These are phyloP conservation scores for Pilatotrama ljubarskyi DNA, from an alignment of 768 basidiomycete species.

Conservation along the genomic window DNA sequence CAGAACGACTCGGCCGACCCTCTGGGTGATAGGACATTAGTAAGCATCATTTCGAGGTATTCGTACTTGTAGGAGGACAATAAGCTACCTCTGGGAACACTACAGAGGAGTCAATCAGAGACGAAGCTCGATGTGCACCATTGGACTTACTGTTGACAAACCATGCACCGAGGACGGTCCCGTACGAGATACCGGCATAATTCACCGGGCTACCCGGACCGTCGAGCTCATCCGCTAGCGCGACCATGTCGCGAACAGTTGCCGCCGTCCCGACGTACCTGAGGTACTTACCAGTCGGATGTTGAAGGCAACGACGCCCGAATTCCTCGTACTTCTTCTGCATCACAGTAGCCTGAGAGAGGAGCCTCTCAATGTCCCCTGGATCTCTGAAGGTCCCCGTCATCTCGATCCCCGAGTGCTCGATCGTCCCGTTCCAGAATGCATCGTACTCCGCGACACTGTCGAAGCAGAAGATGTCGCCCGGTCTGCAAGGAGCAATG, in stretches of 20 bases:
- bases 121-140: no score
- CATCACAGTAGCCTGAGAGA: no score
- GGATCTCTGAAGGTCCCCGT: no score
- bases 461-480: no score
- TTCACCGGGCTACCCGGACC: constrained; percentile 6
- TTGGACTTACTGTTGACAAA: neutral
- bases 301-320: no score
- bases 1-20: constrained; percentile 9
- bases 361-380: no score
- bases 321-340: no score
- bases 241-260: constrained; percentile 7
- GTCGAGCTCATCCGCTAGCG: constrained; percentile 5
- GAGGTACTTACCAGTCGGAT: neutral
- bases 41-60: neutral
- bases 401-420: no score
- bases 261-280: constrained; percentile 9
- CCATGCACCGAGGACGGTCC: neutral
- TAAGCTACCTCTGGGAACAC: constrained; percentile 15
- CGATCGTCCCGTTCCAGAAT: no score
- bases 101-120: neutral
- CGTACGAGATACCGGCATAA: constrained; percentile 1
- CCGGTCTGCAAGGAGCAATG: no score
- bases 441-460: no score
- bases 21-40: neutral
- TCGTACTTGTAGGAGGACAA: neutral